Evolutionary conservation across 2,329 filamentous ascomycete species (phyloP), one percentile per base, ranked within the genome.

Genomic region (Corynespora cassiicola): DNA sequence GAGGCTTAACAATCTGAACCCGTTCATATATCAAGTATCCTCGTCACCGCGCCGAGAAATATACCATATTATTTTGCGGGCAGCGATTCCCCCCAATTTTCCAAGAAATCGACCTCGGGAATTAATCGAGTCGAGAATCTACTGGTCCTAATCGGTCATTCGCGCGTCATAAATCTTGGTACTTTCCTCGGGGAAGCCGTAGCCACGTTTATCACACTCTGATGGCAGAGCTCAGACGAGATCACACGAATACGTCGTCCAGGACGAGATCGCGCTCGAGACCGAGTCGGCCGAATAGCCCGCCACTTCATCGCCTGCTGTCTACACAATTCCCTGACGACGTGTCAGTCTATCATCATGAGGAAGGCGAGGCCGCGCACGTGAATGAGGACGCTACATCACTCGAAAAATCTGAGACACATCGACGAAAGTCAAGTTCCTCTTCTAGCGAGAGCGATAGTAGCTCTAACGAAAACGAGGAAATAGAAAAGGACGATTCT

Each of bases 301-400:
- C 47, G 26, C 45, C 52, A 19, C 39, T 66, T 15, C 48, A 63
- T 14, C 56, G 60, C 4, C 29, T 63, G 3, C 50, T 61, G 10
- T 65, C 65, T 3, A 53, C 37, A 8, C 56, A 64, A 31, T 60
- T 63, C 16, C 54, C 62, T 9, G 63, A 68, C 41, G 63, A 68
- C 45, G 56, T 62, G 23, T 65, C 58, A 6, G 58, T 66, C 1
- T 65, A 66, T 23, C 57, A 68, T 34, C 58, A 61, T 33, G 56
- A 65, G 31, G 54, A 59, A 23, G 59, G 55, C 6, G 56, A 64
- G 26, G 54, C 52, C 1, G 20, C 51, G 9, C 46, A 56, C 40
- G 41, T 63, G 7, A 34, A 58, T n/a, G 19, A 20, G 17, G 50
- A 58, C 29, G 37, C 52, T 10, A 30, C 25, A 8, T 62, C 60